These are phyloP conservation scores for Fusarium hostae DNA, from an alignment of 2,329 filamentous ascomycete species.

Conservation along the genomic window DNA sequence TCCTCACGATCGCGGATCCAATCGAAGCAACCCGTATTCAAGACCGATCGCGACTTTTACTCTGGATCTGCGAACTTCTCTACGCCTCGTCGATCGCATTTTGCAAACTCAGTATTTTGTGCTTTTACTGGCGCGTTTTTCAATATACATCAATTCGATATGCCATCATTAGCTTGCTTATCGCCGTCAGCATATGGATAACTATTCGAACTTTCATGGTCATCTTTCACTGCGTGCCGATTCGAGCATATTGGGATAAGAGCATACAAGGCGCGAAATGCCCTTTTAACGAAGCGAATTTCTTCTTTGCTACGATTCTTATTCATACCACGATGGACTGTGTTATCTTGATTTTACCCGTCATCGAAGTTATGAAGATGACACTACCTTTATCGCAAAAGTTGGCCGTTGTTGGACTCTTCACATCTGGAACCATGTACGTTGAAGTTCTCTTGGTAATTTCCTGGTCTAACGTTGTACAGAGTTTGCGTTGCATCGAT, in stretches of 20 bases:
- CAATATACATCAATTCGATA: slow-evolving; percentile 41
- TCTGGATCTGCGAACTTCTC: slow-evolving; percentile 28
- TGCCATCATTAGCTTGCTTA: slow-evolving; percentile 40
- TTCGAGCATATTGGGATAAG: slow-evolving; percentile 48
- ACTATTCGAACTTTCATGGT: slow-evolving; percentile 47
- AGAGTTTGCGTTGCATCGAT: slow-evolving; percentile 36
- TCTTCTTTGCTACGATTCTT: slow-evolving; percentile 48
- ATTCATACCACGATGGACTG: slow-evolving; percentile 45
- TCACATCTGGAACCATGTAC: slow-evolving; percentile 21
- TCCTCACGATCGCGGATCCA: neutral
- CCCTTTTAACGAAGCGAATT: slow-evolving; percentile 45
- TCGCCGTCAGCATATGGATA: slow-evolving; percentile 41
- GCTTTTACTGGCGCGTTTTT: slow-evolving; percentile 48
- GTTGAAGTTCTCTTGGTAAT: accelerated
- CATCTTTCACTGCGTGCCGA: slow-evolving; percentile 50
- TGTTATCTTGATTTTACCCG: slow-evolving; percentile 10
- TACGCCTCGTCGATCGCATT: slow-evolving; percentile 45
- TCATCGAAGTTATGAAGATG: slow-evolving; percentile 32
- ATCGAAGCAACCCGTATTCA: neutral
- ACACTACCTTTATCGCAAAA: slow-evolving; percentile 8
- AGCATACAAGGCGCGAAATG: slow-evolving; percentile 42
- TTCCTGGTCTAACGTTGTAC: accelerated
- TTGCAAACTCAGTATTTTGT: slow-evolving; percentile 44
- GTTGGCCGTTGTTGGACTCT: slow-evolving; percentile 18
- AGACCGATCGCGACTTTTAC: slow-evolving; percentile 21